These are phyloP conservation scores for Russula ochroleuca DNA, from an alignment of 768 basidiomycete genomes.

Conservation along the genomic window DNA sequence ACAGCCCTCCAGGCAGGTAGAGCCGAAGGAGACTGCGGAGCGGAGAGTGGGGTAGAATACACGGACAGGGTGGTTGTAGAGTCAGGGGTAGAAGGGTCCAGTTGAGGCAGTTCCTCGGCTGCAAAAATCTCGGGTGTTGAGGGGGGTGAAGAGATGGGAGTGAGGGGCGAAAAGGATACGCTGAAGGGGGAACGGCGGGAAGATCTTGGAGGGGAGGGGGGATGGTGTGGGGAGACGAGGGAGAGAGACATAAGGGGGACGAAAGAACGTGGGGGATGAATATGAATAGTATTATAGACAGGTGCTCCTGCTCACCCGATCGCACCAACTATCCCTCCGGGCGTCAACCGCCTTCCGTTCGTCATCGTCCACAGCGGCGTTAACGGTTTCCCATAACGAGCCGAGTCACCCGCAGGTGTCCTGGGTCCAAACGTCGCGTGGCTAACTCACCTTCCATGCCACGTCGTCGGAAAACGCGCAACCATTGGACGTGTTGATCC, in stretches of 20 bases:
- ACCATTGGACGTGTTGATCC: not conserved
- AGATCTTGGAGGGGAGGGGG: slow-evolving; percentile 13
- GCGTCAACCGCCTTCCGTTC: slow-evolving; percentile 12
- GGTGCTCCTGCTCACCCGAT: not conserved
- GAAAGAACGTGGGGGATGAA: not conserved
- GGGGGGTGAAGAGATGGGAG: slow-evolving; percentile 16
- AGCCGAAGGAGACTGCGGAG: slow-evolving; percentile 11
- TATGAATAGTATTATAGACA: not conserved
- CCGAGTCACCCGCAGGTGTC: not conserved
- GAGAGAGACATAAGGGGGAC: slow-evolving; percentile 17
- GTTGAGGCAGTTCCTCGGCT: slow-evolving; percentile 11
- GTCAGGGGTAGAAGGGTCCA: slow-evolving; percentile 16
- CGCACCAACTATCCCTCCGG: not conserved
- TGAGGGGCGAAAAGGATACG: slow-evolving; percentile 13
- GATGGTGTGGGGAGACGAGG: slow-evolving; percentile 16
- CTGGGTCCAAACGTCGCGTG: not conserved
- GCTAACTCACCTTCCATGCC: slow-evolving; percentile 13
- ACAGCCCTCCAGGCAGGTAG: slow-evolving; percentile 26
- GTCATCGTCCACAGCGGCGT: slow-evolving; percentile 1
- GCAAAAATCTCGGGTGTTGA: slow-evolving; percentile 4
- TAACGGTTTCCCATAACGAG: not conserved
- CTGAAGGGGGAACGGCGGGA: slow-evolving; percentile 17
- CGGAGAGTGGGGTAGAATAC: slow-evolving; percentile 16
- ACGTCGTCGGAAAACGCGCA: not conserved
- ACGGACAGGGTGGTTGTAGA: slow-evolving; percentile 11